Percentiles rank a stretch among this genome's conserved stretches.
Conservation (phyloP, 768 basidiomycete species). For the Panaeolus cyanescens region DNA sequence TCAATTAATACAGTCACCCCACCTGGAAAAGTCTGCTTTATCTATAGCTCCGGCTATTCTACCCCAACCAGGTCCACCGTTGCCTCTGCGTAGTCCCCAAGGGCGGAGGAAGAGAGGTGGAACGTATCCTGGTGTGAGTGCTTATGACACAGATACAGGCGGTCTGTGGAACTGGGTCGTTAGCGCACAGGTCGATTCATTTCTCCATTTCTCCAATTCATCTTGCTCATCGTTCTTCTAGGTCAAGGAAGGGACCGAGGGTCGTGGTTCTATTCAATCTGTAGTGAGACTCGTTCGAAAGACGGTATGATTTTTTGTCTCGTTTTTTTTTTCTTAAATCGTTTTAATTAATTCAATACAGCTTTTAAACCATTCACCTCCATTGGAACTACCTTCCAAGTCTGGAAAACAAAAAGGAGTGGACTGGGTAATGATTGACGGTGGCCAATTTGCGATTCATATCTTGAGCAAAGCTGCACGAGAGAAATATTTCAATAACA, state of each 20-base stretch:
- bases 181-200: slow-evolving; percentile 60
- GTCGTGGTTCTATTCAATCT: slow-evolving; percentile 74
- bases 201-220: slow-evolving; percentile 5
- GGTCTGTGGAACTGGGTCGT: slow-evolving; percentile 81
- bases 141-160: slow-evolving; percentile 43
- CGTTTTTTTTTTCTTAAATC: not conserved
- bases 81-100: slow-evolving; percentile 58
- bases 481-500: slow-evolving; percentile 63
- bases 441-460: slow-evolving; percentile 79
- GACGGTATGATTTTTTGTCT: slow-evolving; percentile 47
- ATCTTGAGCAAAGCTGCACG: slow-evolving; percentile 66
- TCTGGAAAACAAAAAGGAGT: slow-evolving; percentile 59
- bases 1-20: slow-evolving; percentile 61
- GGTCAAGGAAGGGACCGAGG: slow-evolving; percentile 88
- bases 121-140: slow-evolving; percentile 67
- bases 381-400: slow-evolving; percentile 63
- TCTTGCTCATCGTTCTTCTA: slow-evolving; percentile 24
- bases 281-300: slow-evolving; percentile 72
- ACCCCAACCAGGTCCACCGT: slow-evolving; percentile 56
- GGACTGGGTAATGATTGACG: slow-evolving; percentile 87
- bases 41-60: slow-evolving; percentile 53
- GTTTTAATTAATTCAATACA: slow-evolving; percentile 24
- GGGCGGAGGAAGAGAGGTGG: slow-evolving; percentile 67
- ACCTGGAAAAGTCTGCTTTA: slow-evolving; percentile 63
- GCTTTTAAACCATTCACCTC: slow-evolving; percentile 61